Evolutionary conservation across 305 asterid species (phyloP).

Genomic region (Fraxinus velutina): DNA sequence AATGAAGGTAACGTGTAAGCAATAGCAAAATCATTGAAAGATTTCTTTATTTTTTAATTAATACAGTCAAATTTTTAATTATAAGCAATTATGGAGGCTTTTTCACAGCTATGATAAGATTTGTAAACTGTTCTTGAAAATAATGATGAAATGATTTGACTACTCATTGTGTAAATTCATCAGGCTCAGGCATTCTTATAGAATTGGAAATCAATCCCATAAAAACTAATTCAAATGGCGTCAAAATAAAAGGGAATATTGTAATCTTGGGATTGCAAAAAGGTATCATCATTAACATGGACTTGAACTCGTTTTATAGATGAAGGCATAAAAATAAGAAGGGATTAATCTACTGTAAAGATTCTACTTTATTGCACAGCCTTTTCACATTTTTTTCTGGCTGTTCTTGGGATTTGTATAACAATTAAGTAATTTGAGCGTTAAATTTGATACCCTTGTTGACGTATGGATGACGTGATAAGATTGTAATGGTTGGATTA

Average conservation of each 20-base stretch:
- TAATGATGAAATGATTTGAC: slow-evolving; percentile 28
- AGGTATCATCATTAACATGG: slow-evolving; percentile 40
- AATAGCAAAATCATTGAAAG: slow-evolving; percentile 36
- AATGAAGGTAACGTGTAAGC: slow-evolving; percentile 44
- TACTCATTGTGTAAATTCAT: background rate
- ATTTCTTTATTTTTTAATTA: slow-evolving; percentile 22
- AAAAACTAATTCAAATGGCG: background rate
- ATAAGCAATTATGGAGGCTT: slow-evolving; percentile 28
- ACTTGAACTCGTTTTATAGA: slow-evolving; percentile 34
- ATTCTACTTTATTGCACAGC: slow-evolving; percentile 45
- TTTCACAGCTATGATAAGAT: slow-evolving; percentile 41
- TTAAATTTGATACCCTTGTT: no score
- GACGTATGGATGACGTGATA: no score
- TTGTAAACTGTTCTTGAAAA: slow-evolving; percentile 36
- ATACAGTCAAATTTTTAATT: slow-evolving; percentile 29
- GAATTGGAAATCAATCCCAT: slow-evolving; percentile 2
- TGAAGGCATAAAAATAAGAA: slow-evolving; percentile 16
- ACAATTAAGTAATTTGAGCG: no score
- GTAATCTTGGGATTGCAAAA: slow-evolving; percentile 42
- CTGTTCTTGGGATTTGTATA: slow-evolving; percentile 34
- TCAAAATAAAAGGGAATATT: slow-evolving; percentile 23
- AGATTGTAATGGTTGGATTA: no score
- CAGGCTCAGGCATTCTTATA: background rate
- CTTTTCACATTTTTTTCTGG: slow-evolving; percentile 28
- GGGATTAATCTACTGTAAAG: slow-evolving; percentile 22